Evolutionary conservation across 345 rosid species (phyloP), one percentile per base, ranked within the genome.

Genomic region (Eucalyptus regnans): DNA sequence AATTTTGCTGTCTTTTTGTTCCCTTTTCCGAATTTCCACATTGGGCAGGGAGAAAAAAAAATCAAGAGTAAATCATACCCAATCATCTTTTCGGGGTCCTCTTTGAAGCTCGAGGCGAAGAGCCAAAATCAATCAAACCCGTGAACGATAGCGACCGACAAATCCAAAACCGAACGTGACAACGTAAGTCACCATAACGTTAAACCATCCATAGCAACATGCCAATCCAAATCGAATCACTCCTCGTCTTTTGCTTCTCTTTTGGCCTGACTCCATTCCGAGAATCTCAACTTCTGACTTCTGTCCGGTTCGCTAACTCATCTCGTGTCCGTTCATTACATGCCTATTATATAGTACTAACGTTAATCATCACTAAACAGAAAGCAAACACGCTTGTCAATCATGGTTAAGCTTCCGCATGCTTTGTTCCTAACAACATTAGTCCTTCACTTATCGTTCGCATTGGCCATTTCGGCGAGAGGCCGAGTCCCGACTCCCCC

Each of bases 401-500:
- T 37, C 83, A 76, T 37, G 83, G 83, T 76, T 76, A 37, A 76
- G 83, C 46, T 76, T 37, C 27, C 27, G 12, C 83, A 41, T 76
- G 83, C 83, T 41, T 41, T 41, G 48, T 76, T 44, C 83, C 83
- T 76, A 10, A 37, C 83, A 11, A 41, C 83, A 37, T 37, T 76
- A 20, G 48, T 41, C 83, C 43, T 43, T 41, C 48, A 76, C 83
- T 37, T 76, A 7, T 10, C 22, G 8, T 76, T 76, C 48, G 6
- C 83, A 11, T 18, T 41, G 83, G 48, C 83, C 83, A 41, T 3
- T 76, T 76, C 48, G 56, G 33, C 51, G 37, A 86, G 87, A 13
- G 92, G 92, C 23, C 89, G 83, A 88, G 86, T 90, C 14, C 89
- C 92, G 29, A 92, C 96, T 14, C 97, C 97, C 12, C 98, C 98